Evolutionary conservation across 345 rosid species (phyloP).

Genomic region (Erodium maritimum): DNA sequence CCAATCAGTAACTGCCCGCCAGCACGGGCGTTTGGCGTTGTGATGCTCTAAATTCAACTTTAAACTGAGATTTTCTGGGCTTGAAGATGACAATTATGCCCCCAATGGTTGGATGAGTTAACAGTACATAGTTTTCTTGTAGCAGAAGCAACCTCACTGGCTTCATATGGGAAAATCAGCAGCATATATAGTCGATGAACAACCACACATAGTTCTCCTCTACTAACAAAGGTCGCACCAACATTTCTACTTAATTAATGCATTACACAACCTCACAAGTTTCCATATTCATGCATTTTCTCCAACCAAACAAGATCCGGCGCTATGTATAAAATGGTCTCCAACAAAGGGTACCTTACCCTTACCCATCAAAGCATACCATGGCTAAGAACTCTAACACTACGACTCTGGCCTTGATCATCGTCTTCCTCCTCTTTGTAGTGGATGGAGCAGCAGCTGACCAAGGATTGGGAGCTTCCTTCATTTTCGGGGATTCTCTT

Average conservation of each 20-base stretch:
- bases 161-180: background rate
- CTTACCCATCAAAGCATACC: too few relatives aligned
- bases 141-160: background rate
- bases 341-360: background rate
- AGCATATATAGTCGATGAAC: background rate
- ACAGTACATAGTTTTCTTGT: too few relatives aligned
- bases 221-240: background rate
- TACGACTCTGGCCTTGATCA: background rate
- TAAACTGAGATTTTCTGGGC: too few relatives aligned
- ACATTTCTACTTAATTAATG: background rate
- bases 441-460: constrained; percentile 2
- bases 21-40: too few relatives aligned
- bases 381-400: background rate
- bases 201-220: background rate
- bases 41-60: too few relatives aligned
- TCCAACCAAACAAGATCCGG: too few relatives aligned
- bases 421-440: background rate
- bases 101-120: too few relatives aligned
- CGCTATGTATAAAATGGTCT: background rate
- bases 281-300: background rate
- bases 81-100: too few relatives aligned
- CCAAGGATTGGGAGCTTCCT: constrained; percentile 41
- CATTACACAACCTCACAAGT: background rate
- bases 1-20: too few relatives aligned
- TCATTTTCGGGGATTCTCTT: constrained; percentile 73